These are phyloP conservation scores for Salmacisia buchloeana DNA, from an alignment of 1,284 basidiomycete species.

Conservation along the genomic window DNA sequence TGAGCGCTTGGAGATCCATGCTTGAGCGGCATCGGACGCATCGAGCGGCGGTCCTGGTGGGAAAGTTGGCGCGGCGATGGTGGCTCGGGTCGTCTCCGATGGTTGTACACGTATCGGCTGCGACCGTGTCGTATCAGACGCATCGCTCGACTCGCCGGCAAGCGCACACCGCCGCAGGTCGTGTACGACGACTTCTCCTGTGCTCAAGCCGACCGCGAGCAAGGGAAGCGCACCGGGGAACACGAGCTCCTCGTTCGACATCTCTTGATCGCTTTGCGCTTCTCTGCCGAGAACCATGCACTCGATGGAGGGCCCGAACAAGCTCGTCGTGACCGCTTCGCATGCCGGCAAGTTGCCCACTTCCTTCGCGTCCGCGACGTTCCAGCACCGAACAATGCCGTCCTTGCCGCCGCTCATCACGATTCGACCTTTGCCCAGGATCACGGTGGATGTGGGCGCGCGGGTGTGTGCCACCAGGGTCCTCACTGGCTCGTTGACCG, in stretches of 20 bases:
- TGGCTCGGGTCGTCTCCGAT: neutral
- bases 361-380: slow-evolving; percentile 1
- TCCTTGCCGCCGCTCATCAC: neutral
- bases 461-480: neutral
- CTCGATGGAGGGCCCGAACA: neutral
- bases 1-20: neutral
- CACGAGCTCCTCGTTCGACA: neutral
- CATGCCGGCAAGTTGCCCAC: neutral
- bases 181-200: neutral
- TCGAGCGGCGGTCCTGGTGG: neutral
- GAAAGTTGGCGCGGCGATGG: neutral
- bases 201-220: neutral
- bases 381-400: neutral
- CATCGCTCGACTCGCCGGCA: too few species aligned
- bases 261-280: neutral
- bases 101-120: neutral
- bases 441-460: neutral
- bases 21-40: neutral
- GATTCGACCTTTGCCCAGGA: slow-evolving; percentile 2
- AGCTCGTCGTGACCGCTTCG: neutral
- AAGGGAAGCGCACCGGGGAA: neutral
- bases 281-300: neutral
- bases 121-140: too few species aligned
- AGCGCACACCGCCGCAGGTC: neutral
- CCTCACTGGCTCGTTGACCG: neutral